phyloP scores from a whole-genome alignment of 306 rosid species.

The Myrica gale region DNA sequence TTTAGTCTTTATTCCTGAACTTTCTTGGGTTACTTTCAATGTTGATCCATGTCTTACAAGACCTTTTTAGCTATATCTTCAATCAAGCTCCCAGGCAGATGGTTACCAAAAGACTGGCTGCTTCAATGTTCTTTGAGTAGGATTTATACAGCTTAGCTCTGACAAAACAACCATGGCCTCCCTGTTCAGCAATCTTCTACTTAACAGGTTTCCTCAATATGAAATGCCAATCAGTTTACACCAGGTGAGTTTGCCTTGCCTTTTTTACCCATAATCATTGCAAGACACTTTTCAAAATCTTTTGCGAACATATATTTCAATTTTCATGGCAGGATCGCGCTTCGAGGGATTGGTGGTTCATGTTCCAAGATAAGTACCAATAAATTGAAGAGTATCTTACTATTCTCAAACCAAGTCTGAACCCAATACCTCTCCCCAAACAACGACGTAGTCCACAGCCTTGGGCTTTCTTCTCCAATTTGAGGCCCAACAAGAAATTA shows the following conservation, averaged over 20 bases:
- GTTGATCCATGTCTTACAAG: background rate
- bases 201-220: slow-evolving; percentile 15
- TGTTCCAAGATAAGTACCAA: slow-evolving; percentile 12
- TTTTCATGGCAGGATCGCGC: slow-evolving; percentile 7
- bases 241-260: slow-evolving; percentile 14
- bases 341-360: slow-evolving; percentile 25
- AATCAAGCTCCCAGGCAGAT: slow-evolving; percentile 21
- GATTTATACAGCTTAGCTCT: slow-evolving; percentile 33
- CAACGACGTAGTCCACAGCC: too few species aligned
- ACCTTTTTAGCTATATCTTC: background rate
- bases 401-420: too few species aligned
- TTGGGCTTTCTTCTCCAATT: too few species aligned
- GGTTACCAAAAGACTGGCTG: slow-evolving; percentile 29
- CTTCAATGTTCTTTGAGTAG: slow-evolving; percentile 31
- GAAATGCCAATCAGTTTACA: slow-evolving; percentile 22
- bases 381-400: too few species aligned
- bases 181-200: slow-evolving; percentile 20
- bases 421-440: too few species aligned
- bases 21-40: background rate
- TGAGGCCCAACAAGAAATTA: too few species aligned
- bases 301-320: background rate
- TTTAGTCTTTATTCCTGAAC: background rate
- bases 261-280: background rate
- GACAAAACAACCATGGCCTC: slow-evolving; percentile 16
- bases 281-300: background rate